phyloP scores from a whole-genome alignment of 2,329 filamentous ascomycete species.

The Aspergillus cejpii region DNA sequence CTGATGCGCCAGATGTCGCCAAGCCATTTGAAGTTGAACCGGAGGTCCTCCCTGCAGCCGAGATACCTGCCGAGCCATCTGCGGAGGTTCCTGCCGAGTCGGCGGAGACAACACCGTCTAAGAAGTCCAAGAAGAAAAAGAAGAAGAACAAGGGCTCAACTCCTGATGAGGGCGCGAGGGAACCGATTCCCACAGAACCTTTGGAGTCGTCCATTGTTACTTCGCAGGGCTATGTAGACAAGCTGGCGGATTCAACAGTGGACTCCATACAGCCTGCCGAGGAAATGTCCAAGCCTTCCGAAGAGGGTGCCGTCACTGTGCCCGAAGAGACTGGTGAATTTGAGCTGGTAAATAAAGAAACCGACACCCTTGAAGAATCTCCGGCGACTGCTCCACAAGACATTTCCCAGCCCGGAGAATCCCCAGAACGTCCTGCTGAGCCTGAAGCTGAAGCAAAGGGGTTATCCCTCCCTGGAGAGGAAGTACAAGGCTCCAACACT shows the following conservation, averaged over 20 bases:
- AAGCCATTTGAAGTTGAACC: neutral
- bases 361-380: neutral
- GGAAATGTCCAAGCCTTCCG: neutral
- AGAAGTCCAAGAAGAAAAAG: conserved; percentile 25
- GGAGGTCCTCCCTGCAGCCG: neutral
- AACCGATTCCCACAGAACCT: neutral
- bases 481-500: neutral
- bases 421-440: neutral
- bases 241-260: neutral
- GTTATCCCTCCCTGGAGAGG: neutral
- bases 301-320: neutral
- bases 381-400: neutral
- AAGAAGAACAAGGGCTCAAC: conserved; percentile 13
- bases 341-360: neutral
- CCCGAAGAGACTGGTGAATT: neutral
- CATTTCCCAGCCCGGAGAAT: neutral
- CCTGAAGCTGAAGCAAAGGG: neutral
- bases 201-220: neutral
- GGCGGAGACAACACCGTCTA: conserved; percentile 7
- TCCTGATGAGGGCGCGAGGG: conserved; percentile 8
- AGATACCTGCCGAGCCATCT: neutral
- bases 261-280: neutral
- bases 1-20: no score
- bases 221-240: neutral
- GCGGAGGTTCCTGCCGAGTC: conserved; percentile 9